Evolutionary conservation across 2,329 filamentous ascomycete species (phyloP), one percentile per base, ranked within the genome.

Genomic region (Colletotrichum sp.): DNA sequence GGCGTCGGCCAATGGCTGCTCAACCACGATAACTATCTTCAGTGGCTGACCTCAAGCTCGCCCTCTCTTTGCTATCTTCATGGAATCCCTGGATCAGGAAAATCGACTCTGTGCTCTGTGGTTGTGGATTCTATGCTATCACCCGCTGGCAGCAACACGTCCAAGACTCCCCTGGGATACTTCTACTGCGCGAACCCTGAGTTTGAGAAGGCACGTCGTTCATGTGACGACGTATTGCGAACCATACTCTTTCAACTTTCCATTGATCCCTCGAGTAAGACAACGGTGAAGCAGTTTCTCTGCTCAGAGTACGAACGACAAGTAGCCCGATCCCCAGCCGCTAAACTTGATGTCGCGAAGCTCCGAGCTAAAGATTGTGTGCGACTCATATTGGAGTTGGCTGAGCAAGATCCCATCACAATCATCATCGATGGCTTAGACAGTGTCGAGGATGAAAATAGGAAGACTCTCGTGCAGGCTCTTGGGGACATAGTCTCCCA

Each of bases 111-210:
- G 8, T 69, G 57, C 21, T 69, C 66, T 7, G 57, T 69, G 4
- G 31, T 62, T 2, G 29, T 69, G 13, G 66, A 69, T n/a, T 8
- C 12, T 3, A 5, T 69, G 5, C 9, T 34, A 2, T 54, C 66
- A 33, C 16, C 3, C 2, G n/a, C 57, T 3, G 21, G 16, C 24
- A 54, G 6, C 13, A 55, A 36, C 21, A 29, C 36, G 9, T 34
- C 6, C 2, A 29, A 38, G 11, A 21, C 66, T 8, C 66, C 57
- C 1, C 29, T 69, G 7, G 57, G 27, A 2, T 69, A 69, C 8
- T 69, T 69, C 54, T 69, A 62, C 21, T 69, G 66, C 38, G 57
- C 66, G 31, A 69, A 62, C 13, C 57, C 38, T 3, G 57, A 69
- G 21, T 69, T 31, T 4, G 57, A 69, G 16, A 69, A n/a, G 12